Evolutionary conservation across 352 stramenopile species (phyloP).

Genomic region (Globisporangium spiculum): DNA sequence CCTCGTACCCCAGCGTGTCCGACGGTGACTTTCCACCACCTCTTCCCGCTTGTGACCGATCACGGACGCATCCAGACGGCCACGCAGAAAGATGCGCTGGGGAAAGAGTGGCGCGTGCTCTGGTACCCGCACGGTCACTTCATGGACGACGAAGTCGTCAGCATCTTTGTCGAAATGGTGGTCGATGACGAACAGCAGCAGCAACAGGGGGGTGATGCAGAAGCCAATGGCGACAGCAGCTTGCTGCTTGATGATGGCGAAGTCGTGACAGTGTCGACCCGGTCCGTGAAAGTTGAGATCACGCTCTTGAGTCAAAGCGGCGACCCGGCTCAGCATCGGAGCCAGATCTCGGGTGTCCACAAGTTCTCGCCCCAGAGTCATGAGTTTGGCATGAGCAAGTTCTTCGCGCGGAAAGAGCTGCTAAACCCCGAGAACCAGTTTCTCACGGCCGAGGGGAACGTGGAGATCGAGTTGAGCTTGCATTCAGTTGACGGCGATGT

Average conservation of each 20-base stretch:
- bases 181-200: conserved; percentile 11
- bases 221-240: conserved; percentile 2
- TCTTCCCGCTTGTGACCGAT: conserved; percentile 43
- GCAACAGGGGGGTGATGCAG: background rate
- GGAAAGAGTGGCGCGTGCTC: conserved; percentile 53
- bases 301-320: conserved; percentile 38
- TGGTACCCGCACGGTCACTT: conserved; percentile 57
- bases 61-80: conserved; percentile 32
- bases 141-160: conserved; percentile 41
- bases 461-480: conserved; percentile 49
- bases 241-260: conserved; percentile 1
- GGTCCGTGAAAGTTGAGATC: conserved; percentile 38
- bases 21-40: conserved; percentile 28
- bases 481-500: conserved; percentile 26
- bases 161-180: conserved; percentile 64
- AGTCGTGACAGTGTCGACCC: background rate
- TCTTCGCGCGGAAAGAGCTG: conserved; percentile 42
- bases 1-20: conserved; percentile 6
- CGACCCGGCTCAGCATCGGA: conserved; percentile 17
- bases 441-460: conserved; percentile 38
- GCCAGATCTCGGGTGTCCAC: conserved; percentile 44
- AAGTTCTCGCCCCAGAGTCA: conserved; percentile 44
- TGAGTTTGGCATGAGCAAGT: conserved; percentile 57
- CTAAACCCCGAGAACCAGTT: conserved; percentile 46
- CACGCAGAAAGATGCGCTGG: conserved; percentile 31